Evolutionary conservation across 2,329 filamentous ascomycete species (phyloP), one percentile per base, ranked within the genome.

Genomic region (Camillea tinctor): DNA sequence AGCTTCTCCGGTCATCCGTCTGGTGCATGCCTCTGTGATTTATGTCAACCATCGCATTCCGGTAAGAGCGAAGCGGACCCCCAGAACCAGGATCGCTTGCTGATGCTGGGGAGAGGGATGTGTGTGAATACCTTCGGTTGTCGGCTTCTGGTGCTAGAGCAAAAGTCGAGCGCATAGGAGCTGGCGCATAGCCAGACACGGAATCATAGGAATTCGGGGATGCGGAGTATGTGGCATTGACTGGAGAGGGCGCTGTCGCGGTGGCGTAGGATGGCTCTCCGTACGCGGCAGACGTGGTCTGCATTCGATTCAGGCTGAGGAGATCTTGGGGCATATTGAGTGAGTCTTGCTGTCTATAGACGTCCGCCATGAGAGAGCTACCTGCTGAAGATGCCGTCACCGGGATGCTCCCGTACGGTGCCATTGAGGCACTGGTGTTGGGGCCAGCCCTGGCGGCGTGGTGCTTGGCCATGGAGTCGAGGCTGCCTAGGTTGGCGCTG

Each of bases 271-370:
- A 81, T 3, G 86, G 76, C 69, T 93, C 90, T 65, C 87, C 85
- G 74, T 91, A 92, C 51, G 86, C 86, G 64, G 90, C 86, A 59
- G 86, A 79, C 15, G 82, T 81, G 59, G 84, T 79, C 68, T 79
- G 83, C 73, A 86, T 76, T 65, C 92, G 87, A 74, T 88, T 89
- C 69, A 88, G 78, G 73, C 76, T 84, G 73, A 92, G 78, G 58
- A 94, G 81, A 80, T 96, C 92, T 89, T 91, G 87, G 67, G 86
- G 81, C 75, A 86, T 78, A 76, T 83, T 87, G 79, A 90, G 86
- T 84, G 90, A 84, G 82, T 79, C 88, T 82, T 73, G 85, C 76
- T 80, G 84, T 80, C 77, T 82, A 79, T 79, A 81, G 81, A 75
- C 83, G 78, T 80, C 78, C 66, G 75, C 77, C 75, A 84, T 80